Evolutionary conservation across 306 rosid genomes (phyloP).

Genomic region (Coriaria nepalensis): DNA sequence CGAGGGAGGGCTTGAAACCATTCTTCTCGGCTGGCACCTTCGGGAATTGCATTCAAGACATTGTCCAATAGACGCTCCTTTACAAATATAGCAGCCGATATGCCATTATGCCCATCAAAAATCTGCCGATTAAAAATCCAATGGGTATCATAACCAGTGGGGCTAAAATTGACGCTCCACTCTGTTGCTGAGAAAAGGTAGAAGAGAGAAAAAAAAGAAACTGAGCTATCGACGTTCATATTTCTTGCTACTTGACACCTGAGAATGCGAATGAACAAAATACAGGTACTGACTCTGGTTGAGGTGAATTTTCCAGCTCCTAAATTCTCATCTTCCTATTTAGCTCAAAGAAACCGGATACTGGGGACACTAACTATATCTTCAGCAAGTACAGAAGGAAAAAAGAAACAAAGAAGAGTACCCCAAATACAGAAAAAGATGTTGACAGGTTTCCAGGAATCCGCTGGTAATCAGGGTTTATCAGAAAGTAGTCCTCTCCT

Average conservation of each 20-base stretch:
- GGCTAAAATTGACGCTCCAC: constrained; percentile 16
- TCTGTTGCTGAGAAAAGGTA: constrained; percentile 18
- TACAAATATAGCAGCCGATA: constrained; percentile 86
- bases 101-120: constrained; percentile 96
- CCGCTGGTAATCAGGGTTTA: constrained; percentile 67
- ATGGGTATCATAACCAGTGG: constrained; percentile 25
- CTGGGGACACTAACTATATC: not conserved
- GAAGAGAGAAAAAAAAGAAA: constrained; percentile 21
- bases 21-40: constrained; percentile 73
- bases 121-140: constrained; percentile 48
- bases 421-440: constrained; percentile 84
- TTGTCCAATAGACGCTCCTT: constrained; percentile 70
- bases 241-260: constrained; percentile 11
- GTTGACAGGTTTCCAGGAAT: constrained; percentile 65
- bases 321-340: not conserved
- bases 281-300: not conserved
- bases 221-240: constrained; percentile 7
- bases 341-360: not conserved
- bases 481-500: constrained; percentile 91
- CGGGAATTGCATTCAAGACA: constrained; percentile 87
- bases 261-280: constrained; percentile 10
- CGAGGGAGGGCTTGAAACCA: constrained; percentile 98
- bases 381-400: constrained; percentile 2
- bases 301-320: not conserved
- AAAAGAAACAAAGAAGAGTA: constrained; percentile 19